Conservation (phyloP, 2,329 filamentous ascomycete species). For the Beauveria sp. region DNA sequence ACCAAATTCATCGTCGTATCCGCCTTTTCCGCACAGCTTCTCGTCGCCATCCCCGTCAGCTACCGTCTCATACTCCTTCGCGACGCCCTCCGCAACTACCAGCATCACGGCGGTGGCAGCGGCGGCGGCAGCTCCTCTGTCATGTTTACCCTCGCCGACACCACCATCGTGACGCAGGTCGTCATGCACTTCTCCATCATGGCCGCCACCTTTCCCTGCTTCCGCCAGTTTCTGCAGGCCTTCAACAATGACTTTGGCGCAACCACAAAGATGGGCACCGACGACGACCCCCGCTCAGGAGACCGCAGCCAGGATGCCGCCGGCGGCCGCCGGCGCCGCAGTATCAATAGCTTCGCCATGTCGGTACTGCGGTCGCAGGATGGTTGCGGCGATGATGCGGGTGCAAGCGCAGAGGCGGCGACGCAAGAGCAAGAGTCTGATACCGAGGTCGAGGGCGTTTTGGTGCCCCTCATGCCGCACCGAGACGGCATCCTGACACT, state of each 20-base stretch:
- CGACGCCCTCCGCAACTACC: not conserved
- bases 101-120: not conserved
- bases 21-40: conserved; percentile 16
- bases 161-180: conserved; percentile 13
- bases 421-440: not conserved
- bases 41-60: conserved; percentile 14
- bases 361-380: conserved; percentile 5
- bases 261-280: conserved; percentile 14
- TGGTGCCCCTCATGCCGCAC: not conserved
- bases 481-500: not conserved
- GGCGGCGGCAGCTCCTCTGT: not conserved
- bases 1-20: conserved; percentile 15
- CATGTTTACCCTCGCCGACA: conserved; percentile 5
- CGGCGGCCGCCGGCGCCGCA: not conserved
- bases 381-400: not conserved
- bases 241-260: conserved; percentile 15
- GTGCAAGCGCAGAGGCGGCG: not conserved
- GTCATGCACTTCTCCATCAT: conserved; percentile 17
- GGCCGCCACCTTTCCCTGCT: conserved; percentile 16
- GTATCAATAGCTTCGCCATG: conserved; percentile 9
- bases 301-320: not conserved
- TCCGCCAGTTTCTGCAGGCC: conserved; percentile 16
- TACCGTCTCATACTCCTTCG: conserved; percentile 12
- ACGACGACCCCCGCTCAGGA: conserved; percentile 1
- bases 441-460: not conserved